Percentiles rank a stretch among this genome's conserved stretches.
Conservation (phyloP, 1,139 yeast species). For the Geotrichum carabidarum region DNA sequence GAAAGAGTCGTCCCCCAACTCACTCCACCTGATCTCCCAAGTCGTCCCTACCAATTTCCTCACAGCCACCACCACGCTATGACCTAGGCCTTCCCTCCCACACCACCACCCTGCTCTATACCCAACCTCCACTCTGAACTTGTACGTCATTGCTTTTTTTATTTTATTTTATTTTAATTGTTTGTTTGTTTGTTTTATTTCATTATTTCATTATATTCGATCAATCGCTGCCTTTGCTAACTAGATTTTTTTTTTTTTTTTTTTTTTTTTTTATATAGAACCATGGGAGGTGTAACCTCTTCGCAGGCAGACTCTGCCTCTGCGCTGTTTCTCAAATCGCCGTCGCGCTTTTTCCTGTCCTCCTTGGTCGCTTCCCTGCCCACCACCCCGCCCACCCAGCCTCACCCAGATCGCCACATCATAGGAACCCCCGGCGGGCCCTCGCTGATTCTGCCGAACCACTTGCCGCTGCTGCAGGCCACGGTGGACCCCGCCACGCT, state of each 20-base stretch:
- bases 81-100: background rate
- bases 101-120: background rate
- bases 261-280: background rate
- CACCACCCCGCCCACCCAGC: constrained; percentile 5
- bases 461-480: constrained; percentile 8
- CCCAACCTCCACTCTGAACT: background rate
- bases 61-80: background rate
- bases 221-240: background rate
- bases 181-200: background rate
- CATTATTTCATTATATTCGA: no score
- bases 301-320: constrained; percentile 24
- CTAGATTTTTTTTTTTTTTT: background rate
- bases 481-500: constrained; percentile 10
- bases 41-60: background rate
- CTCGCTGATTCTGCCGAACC: constrained; percentile 16
- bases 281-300: constrained; percentile 30
- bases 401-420: constrained; percentile 18
- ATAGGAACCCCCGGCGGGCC: constrained; percentile 19
- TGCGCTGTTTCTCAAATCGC: constrained; percentile 24
- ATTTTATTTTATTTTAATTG: no score
- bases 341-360: constrained; percentile 25
- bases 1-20: no score
- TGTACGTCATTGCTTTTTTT: background rate
- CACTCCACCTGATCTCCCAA: background rate
- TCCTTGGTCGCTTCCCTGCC: constrained; percentile 18